Conservation (phyloP, 2,329 filamentous ascomycete species). For the Sordariomycetes sp. region DNA sequence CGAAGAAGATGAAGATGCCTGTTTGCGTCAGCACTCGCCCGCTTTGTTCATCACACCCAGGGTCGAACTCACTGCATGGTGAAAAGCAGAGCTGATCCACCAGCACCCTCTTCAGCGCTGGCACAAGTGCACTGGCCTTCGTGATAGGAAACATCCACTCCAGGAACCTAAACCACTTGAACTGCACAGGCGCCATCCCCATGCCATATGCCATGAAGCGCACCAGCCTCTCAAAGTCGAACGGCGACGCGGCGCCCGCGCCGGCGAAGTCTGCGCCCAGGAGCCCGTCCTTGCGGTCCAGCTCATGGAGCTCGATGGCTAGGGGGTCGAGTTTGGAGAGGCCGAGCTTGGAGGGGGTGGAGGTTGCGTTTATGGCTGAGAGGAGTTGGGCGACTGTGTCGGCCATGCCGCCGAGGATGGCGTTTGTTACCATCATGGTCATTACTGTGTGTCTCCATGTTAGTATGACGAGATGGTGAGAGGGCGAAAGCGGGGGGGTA, state of each 20-base stretch:
- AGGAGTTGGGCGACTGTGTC: slow-evolving; percentile 93
- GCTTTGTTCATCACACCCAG: not conserved
- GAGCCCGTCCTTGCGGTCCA: slow-evolving; percentile 57
- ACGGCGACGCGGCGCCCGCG: slow-evolving; percentile 56
- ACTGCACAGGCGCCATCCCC: slow-evolving; percentile 88
- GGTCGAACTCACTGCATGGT: slow-evolving; percentile 43
- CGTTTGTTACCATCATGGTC: slow-evolving; percentile 98
- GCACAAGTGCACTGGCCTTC: slow-evolving; percentile 58
- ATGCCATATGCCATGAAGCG: slow-evolving; percentile 97
- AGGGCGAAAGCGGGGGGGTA: too few relatives aligned
- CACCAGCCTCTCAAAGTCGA: slow-evolving; percentile 89
- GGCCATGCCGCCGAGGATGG: slow-evolving; percentile 86
- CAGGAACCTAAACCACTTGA: slow-evolving; percentile 89
- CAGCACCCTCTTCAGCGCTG: slow-evolving; percentile 79
- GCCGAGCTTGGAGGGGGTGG: slow-evolving; percentile 48
- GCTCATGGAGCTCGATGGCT: slow-evolving; percentile 78
- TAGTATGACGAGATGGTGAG: slow-evolving; percentile 1
- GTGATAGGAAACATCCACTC: slow-evolving; percentile 72
- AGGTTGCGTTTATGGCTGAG: slow-evolving; percentile 63
- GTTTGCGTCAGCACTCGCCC: not conserved
- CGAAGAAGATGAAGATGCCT: slow-evolving; percentile 76
- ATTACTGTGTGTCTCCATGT: slow-evolving; percentile 46
- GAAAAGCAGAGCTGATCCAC: slow-evolving; percentile 92
- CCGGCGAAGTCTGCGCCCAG: slow-evolving; percentile 15
- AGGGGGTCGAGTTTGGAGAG: slow-evolving; percentile 53